phyloP scores from a whole-genome alignment of 805 yeast species.

The Dipodascus geniculatus region DNA sequence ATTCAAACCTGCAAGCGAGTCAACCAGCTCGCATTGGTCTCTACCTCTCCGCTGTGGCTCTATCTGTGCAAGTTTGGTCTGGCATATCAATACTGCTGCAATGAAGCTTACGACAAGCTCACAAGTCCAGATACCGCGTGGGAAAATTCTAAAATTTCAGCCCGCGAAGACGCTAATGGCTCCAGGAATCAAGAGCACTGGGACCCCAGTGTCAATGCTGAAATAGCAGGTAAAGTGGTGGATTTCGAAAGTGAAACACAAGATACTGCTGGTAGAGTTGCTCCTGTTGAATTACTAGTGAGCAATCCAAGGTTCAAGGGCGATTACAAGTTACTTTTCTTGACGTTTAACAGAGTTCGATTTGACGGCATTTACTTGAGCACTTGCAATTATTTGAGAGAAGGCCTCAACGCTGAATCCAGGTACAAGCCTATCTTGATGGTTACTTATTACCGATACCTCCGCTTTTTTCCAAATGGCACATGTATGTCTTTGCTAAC shows the following conservation, averaged over 20 bases:
- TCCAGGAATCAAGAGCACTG: not conserved
- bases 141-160: not conserved
- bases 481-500: conserved; percentile 58
- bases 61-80: not conserved
- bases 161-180: not conserved
- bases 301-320: not conserved
- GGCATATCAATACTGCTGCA: not conserved
- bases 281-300: conserved; percentile 4
- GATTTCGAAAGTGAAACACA: not conserved
- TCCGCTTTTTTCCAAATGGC: conserved; percentile 74
- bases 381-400: conserved; percentile 71
- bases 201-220: not conserved
- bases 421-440: conserved; percentile 70
- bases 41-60: not conserved
- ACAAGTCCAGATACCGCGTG: not conserved
- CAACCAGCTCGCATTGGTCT: not conserved
- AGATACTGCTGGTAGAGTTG: not conserved
- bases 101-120: not conserved
- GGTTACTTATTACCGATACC: conserved; percentile 79
- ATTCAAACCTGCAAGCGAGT: conserved; percentile 13
- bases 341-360: conserved; percentile 63
- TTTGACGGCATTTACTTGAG: conserved; percentile 79
- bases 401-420: conserved; percentile 56
- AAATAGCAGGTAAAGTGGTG: conserved; percentile 3
- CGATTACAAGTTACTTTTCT: conserved; percentile 39